Conservation (phyloP, 331 rosid genomes). For the Ulmus americana region DNA sequence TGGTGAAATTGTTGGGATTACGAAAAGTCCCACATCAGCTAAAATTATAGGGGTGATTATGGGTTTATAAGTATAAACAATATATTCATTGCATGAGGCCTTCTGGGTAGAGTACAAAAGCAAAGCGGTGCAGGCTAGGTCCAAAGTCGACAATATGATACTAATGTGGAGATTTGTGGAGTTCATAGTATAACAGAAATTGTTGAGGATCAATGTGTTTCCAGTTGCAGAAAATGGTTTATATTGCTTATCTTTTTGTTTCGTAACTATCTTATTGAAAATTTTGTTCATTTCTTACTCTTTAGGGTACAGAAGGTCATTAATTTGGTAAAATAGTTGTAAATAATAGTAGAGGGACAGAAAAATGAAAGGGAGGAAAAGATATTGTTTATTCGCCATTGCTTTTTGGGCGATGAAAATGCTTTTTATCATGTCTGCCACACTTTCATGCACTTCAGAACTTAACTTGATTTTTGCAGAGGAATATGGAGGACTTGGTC, state of each 20-base stretch:
- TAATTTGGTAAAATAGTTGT: not conserved
- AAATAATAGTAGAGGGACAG: not conserved
- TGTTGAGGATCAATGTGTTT: not conserved
- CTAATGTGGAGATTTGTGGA: not conserved
- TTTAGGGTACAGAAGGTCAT: too few species aligned
- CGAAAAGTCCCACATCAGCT: too few species aligned
- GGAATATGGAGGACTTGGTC: conserved; percentile 98
- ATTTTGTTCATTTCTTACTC: too few species aligned
- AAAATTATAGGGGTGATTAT: too few species aligned
- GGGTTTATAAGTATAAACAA: too few species aligned
- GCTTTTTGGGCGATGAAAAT: not conserved
- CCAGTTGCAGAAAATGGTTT: not conserved
- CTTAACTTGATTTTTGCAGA: conserved; percentile 44
- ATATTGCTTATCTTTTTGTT: too few species aligned
- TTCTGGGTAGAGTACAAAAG: too few species aligned
- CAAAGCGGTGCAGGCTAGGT: too few species aligned
- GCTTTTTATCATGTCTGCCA: conserved; percentile 9
- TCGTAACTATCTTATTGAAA: too few species aligned
- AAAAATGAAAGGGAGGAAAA: not conserved
- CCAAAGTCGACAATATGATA: not conserved
- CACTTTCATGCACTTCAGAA: conserved; percentile 16
- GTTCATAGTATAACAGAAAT: not conserved
- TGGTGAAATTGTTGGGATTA: too few species aligned
- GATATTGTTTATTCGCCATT: not conserved
- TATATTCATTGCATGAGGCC: too few species aligned